These are phyloP conservation scores for Tolypocladium amazonense DNA, from an alignment of 2,329 filamentous ascomycete genomes.

Conservation along the genomic window DNA sequence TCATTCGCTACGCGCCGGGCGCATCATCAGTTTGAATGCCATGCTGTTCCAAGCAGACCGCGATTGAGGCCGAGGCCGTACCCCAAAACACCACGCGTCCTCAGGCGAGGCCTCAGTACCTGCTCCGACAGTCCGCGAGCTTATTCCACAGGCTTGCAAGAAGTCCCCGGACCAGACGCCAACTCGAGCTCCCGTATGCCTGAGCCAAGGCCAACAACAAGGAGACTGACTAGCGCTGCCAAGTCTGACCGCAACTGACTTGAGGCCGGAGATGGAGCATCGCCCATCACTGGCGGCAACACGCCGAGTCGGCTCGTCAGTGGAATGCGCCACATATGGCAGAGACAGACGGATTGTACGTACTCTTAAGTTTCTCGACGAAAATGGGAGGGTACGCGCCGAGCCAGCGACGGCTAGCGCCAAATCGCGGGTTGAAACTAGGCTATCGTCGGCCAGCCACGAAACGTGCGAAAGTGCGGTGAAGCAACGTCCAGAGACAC, in stretches of 20 bases:
- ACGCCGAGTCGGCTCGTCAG: not conserved
- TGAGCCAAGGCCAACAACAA: not conserved
- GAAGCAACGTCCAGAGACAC: slow-evolving; percentile 2
- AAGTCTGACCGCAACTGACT: not conserved
- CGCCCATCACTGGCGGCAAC: not conserved
- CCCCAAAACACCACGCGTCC: not conserved
- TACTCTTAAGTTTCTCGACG: not conserved
- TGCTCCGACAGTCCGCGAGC: not conserved
- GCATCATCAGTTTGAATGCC: not conserved
- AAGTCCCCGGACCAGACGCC: not conserved
- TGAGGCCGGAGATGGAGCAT: not conserved
- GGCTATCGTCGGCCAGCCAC: slow-evolving; percentile 6
- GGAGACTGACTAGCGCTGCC: not conserved
- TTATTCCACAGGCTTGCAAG: not conserved
- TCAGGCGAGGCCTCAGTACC: not conserved
- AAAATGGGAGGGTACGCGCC: not conserved
- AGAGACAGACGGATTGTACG: not conserved
- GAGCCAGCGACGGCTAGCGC: not conserved
- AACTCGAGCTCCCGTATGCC: not conserved
- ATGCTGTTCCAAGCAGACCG: not conserved
- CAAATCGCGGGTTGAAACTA: slow-evolving; percentile 1
- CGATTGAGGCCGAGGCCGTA: not conserved
- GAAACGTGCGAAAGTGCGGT: slow-evolving; percentile 6
- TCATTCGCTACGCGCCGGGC: not conserved
- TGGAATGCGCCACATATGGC: not conserved